phyloP scores from a whole-genome alignment of 768 basidiomycete genomes.

The Naganishia friedmannii region DNA sequence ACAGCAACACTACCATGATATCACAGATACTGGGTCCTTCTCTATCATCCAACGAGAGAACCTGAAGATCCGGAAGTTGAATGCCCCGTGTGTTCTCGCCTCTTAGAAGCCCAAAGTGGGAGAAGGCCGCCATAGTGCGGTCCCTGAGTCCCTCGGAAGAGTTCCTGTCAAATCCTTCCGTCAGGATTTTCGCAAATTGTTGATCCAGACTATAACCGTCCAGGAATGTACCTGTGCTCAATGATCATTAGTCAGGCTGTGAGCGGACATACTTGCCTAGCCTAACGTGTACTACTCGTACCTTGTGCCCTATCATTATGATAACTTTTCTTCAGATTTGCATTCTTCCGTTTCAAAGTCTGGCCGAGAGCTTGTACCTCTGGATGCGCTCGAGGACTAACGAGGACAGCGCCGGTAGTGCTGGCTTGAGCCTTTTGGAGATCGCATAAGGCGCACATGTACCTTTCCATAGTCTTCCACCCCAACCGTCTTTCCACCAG shows the following conservation, averaged over 20 bases:
- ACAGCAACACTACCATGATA: not conserved
- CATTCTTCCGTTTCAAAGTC: conserved; percentile 1
- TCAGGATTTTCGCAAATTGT: not conserved
- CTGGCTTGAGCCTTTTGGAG: not conserved
- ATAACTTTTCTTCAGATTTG: not conserved
- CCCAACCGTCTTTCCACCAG: not conserved
- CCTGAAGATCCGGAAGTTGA: not conserved
- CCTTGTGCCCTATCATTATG: no score
- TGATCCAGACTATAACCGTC: not conserved
- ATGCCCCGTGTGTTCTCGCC: not conserved
- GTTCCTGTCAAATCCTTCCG: not conserved
- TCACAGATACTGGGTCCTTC: not conserved
- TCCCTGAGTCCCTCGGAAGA: not conserved
- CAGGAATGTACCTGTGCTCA: not conserved
- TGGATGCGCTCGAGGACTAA: conserved; percentile 7
- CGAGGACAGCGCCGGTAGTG: not conserved
- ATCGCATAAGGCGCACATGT: not conserved
- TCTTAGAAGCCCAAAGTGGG: not conserved
- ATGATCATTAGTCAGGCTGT: no score
- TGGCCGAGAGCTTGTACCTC: not conserved
- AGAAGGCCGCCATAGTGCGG: conserved; percentile 3
- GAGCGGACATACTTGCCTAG: no score
- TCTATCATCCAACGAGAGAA: not conserved
- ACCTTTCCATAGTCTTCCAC: not conserved
- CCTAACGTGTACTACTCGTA: no score